Percentiles rank a stretch among this genome's conserved stretches.
These are phyloP conservation scores for Xylaria scruposa DNA, from an alignment of 495 filamentous ascomycete genomes.

Conservation along the genomic window DNA sequence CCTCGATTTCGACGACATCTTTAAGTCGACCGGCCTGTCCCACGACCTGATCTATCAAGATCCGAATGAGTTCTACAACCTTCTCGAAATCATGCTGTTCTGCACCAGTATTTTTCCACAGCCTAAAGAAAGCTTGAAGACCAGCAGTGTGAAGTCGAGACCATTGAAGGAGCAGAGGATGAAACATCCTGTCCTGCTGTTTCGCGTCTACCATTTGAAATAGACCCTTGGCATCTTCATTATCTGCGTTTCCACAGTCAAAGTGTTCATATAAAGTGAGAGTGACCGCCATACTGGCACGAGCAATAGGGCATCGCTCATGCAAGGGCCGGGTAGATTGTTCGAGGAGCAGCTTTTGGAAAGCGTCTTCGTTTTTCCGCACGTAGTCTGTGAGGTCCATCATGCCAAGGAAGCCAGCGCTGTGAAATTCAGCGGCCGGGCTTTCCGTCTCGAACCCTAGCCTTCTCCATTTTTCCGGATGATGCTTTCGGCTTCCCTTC, in stretches of 20 bases:
- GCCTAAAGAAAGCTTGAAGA: conserved; percentile 84
- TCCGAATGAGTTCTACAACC: conserved; percentile 85
- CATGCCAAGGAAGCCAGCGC: conserved; percentile 89
- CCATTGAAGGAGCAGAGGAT: conserved; percentile 91
- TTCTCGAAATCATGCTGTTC: conserved; percentile 88
- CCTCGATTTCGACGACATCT: conserved; percentile 87
- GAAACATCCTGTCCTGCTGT: conserved; percentile 85
- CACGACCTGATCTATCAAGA: conserved; percentile 90
- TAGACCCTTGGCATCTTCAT: conserved; percentile 75
- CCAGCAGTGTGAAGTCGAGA: conserved; percentile 90
- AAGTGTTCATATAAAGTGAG: conserved; percentile 93
- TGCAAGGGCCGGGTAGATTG: conserved; percentile 75
- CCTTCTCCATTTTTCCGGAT: conserved; percentile 92
- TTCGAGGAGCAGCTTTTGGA: conserved; percentile 89
- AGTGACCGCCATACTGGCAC: conserved; percentile 87
- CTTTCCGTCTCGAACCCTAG: conserved; percentile 92
- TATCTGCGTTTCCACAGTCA: conserved; percentile 85
- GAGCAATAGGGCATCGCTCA: conserved; percentile 86
- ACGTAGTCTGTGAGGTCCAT: conserved; percentile 97
- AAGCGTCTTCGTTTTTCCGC: conserved; percentile 85
- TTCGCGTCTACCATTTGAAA: conserved; percentile 80
- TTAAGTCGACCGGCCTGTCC: conserved; percentile 83
- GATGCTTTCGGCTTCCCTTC: conserved; percentile 69
- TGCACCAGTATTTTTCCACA: conserved; percentile 91
- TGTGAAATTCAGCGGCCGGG: conserved; percentile 83